A percentile compares a stretch with the other conserved stretches of the same genome.
phyloP scores from a whole-genome alignment of 495 filamentous ascomycete species.

The Penicillium paxilli region DNA sequence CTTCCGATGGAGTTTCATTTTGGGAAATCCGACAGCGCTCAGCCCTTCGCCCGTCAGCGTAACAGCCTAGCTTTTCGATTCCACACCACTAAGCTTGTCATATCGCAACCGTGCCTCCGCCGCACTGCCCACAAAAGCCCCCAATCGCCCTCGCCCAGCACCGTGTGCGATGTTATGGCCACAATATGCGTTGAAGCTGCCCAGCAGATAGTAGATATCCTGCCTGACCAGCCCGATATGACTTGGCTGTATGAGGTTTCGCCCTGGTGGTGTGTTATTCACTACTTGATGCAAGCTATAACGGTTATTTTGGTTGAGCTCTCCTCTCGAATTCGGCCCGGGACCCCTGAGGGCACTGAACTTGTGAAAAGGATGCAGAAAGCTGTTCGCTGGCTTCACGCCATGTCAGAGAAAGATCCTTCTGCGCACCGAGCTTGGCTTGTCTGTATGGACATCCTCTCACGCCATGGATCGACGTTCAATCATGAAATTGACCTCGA shows the following conservation, averaged over 20 bases:
- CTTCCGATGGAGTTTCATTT: slow-evolving; percentile 32
- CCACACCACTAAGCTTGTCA: slow-evolving; percentile 55
- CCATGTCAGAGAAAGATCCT: slow-evolving; percentile 45
- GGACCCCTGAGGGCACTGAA: slow-evolving; percentile 30
- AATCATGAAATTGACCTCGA: slow-evolving; percentile 3
- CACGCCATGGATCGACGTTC: slow-evolving; percentile 12
- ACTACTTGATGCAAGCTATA: slow-evolving; percentile 59
- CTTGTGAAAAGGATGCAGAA: slow-evolving; percentile 47
- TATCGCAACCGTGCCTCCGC: slow-evolving; percentile 60
- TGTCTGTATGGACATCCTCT: slow-evolving; percentile 25
- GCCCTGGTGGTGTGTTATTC: slow-evolving; percentile 63
- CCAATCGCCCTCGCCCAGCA: background rate
- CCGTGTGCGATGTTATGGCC: slow-evolving; percentile 50
- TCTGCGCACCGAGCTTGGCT: slow-evolving; percentile 47
- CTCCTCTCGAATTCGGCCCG: slow-evolving; percentile 40
- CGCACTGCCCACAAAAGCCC: slow-evolving; percentile 29
- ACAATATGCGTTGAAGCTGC: slow-evolving; percentile 52
- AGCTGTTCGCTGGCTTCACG: slow-evolving; percentile 47
- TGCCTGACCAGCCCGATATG: slow-evolving; percentile 38
- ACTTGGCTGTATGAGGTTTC: slow-evolving; percentile 43
- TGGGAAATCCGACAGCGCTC: slow-evolving; percentile 3
- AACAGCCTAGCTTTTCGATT: slow-evolving; percentile 50
- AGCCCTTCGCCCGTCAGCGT: slow-evolving; percentile 33
- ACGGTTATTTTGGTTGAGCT: slow-evolving; percentile 58
- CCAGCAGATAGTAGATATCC: slow-evolving; percentile 42